Evolutionary conservation across 441 rosid genomes (phyloP).

Genomic region (Mallotus repandus): DNA sequence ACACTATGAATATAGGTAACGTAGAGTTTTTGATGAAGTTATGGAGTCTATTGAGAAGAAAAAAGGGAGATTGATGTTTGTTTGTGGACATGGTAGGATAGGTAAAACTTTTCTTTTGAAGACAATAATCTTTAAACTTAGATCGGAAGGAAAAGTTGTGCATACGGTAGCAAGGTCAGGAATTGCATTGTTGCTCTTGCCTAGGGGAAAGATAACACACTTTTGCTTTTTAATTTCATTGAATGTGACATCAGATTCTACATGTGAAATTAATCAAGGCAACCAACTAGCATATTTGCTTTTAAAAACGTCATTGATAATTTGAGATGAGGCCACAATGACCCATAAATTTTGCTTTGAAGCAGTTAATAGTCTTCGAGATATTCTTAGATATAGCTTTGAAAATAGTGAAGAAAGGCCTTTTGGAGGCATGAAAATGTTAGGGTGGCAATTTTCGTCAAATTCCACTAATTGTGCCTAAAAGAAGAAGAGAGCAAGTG

Average conservation of each 20-base stretch:
- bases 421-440: background rate
- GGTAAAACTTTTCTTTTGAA: no score
- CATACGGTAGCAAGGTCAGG: no score
- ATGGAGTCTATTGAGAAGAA: no score
- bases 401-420: background rate
- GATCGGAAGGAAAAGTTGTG: no score
- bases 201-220: background rate
- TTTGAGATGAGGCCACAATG: background rate
- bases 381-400: background rate
- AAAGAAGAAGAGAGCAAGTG: background rate
- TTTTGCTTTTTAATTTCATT: background rate
- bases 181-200: no score
- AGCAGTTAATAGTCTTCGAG: background rate
- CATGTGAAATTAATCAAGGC: background rate
- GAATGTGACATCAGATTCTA: background rate
- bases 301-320: background rate
- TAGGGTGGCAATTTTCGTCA: background rate
- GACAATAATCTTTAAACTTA: no score
- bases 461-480: background rate
- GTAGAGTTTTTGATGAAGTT: no score
- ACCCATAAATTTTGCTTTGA: background rate
- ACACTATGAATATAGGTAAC: no score
- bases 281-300: background rate
- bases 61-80: no score
- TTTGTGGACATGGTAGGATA: no score